Conservation (phyloP, 179 eudicot species). For the Beta macrorhiza region DNA sequence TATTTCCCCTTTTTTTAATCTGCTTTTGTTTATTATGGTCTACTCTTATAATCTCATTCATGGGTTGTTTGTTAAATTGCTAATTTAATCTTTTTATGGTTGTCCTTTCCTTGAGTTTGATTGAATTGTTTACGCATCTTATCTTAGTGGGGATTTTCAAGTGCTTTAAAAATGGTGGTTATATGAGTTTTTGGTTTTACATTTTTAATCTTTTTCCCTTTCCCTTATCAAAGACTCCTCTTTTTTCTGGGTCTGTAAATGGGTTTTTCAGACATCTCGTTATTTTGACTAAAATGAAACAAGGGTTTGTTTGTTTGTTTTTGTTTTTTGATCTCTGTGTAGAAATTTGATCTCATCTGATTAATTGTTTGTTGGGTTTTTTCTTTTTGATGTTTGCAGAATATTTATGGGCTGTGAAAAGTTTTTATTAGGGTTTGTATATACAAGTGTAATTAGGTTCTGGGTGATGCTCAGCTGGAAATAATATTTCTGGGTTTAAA, state of each 20-base stretch:
- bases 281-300: slow-evolving; percentile 8
- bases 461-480: background rate
- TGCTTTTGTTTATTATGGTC: slow-evolving; percentile 3
- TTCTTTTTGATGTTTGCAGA: slow-evolving; percentile 18
- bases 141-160: slow-evolving; percentile 36
- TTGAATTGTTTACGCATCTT: slow-evolving; percentile 28
- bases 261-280: slow-evolving; percentile 14
- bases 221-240: slow-evolving; percentile 10
- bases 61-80: slow-evolving; percentile 17
- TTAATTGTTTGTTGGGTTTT: slow-evolving; percentile 22
- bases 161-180: slow-evolving; percentile 26
- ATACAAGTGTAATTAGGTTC: slow-evolving; percentile 17
- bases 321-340: background rate
- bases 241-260: slow-evolving; percentile 4
- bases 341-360: slow-evolving; percentile 13
- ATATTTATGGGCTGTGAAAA: background rate
- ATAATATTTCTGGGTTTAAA: slow-evolving; percentile 34
- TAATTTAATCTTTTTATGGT: slow-evolving; percentile 7
- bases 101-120: slow-evolving; percentile 17
- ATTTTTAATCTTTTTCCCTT: background rate
- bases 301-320: background rate
- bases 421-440: slow-evolving; percentile 20
- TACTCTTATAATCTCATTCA: background rate
- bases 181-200: slow-evolving; percentile 29
- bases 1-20: slow-evolving; percentile 4